These are phyloP conservation scores for Venturia aucupariae DNA, from an alignment of 2,329 filamentous ascomycete genomes.

Conservation along the genomic window DNA sequence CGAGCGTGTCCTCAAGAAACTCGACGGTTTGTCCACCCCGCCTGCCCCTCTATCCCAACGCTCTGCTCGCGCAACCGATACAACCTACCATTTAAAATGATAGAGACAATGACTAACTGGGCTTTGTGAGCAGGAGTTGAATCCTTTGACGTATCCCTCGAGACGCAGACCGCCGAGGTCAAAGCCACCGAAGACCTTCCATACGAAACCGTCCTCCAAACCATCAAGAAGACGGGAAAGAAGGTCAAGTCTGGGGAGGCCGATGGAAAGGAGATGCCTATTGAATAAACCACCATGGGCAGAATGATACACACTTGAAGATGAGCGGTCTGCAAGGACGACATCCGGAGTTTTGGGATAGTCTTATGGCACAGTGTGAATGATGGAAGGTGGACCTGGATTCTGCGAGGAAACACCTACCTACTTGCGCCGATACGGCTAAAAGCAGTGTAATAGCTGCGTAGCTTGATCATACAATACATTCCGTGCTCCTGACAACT, in stretches of 20 bases:
- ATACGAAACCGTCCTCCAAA: conserved; percentile 74
- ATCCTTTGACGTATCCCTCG: conserved; percentile 77
- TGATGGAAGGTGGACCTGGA: no score
- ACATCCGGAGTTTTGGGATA: background rate
- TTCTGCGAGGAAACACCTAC: background rate
- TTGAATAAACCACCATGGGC: background rate
- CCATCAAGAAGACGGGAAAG: conserved; percentile 94
- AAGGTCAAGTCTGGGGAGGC: conserved; percentile 69
- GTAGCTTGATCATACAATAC: background rate
- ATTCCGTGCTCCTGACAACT: background rate
- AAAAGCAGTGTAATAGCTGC: background rate
- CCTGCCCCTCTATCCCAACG: conserved; percentile 2
- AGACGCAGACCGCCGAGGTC: conserved; percentile 69
- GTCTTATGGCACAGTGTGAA: no score
- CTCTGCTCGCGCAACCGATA: background rate
- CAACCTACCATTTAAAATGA: background rate
- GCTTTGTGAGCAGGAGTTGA: conserved; percentile 57
- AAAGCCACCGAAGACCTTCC: conserved; percentile 50
- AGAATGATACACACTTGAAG: background rate
- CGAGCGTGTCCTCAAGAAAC: conserved; percentile 83
- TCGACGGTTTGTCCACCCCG: conserved; percentile 58
- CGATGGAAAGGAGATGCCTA: conserved; percentile 45
- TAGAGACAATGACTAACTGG: background rate
- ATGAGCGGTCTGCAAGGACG: background rate
- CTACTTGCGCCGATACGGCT: no score